These are phyloP conservation scores for Thalia dealbata DNA, from an alignment of 176 grass and related monocot genomes.

Conservation along the genomic window DNA sequence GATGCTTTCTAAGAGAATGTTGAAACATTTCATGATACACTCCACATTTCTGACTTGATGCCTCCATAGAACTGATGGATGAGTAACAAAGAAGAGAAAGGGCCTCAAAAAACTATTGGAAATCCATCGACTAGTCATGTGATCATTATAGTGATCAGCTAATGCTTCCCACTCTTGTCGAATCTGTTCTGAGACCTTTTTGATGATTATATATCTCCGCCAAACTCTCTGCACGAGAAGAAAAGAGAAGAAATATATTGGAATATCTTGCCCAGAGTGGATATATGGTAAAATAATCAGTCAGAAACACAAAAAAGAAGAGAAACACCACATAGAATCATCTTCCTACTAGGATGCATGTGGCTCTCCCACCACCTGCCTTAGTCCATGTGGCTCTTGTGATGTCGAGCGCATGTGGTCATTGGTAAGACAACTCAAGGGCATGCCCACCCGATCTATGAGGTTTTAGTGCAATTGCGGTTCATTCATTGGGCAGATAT, in stretches of 20 bases:
- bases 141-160: slow-evolving; percentile 35
- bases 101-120: slow-evolving; percentile 69
- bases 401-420: no score
- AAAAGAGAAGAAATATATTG: neutral
- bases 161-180: slow-evolving; percentile 57
- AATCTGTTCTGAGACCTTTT: slow-evolving; percentile 46
- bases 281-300: neutral
- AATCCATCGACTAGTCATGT: slow-evolving; percentile 53
- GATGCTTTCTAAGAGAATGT: slow-evolving; percentile 73
- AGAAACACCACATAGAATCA: neutral
- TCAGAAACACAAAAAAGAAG: neutral
- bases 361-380: no score
- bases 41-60: slow-evolving; percentile 32
- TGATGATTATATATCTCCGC: slow-evolving; percentile 53
- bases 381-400: no score
- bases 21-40: slow-evolving; percentile 56
- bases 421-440: no score
- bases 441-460: no score
- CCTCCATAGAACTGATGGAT: slow-evolving; percentile 36
- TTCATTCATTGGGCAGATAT: no score
- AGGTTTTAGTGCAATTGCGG: no score
- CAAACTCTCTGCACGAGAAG: slow-evolving; percentile 56
- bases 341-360: neutral
- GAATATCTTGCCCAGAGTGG: neutral
- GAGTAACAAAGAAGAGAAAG: slow-evolving; percentile 79